phyloP scores from a whole-genome alignment of 2,329 filamentous ascomycete genomes.

The Aaosphaeria arxii region DNA sequence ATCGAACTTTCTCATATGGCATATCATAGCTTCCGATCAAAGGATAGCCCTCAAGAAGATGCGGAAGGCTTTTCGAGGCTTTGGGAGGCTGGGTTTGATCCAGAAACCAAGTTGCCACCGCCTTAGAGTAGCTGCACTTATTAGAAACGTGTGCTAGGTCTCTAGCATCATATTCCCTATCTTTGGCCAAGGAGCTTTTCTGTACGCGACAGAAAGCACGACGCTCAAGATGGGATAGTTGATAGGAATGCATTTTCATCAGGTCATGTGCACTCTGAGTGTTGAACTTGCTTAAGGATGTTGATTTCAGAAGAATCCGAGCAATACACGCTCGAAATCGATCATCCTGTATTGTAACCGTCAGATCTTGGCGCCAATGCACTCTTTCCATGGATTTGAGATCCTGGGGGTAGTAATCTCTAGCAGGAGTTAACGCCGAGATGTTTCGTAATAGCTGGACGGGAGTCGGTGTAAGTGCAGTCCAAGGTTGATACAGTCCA shows the following conservation, averaged over 20 bases:
- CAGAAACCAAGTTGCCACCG: too few relatives aligned
- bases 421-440: conserved; percentile 35
- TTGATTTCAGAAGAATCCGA: not conserved
- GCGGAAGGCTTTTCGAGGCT: conserved; percentile 4
- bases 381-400: conserved; percentile 27
- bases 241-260: too few relatives aligned
- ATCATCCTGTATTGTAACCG: conserved; percentile 30
- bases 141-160: too few relatives aligned
- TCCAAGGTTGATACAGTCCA: conserved; percentile 45
- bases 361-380: conserved; percentile 24
- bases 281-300: too few relatives aligned
- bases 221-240: too few relatives aligned
- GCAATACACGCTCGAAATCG: conserved; percentile 15
- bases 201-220: too few relatives aligned
- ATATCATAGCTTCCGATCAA: conserved; percentile 40
- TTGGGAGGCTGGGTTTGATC: too few relatives aligned
- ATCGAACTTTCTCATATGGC: conserved; percentile 26
- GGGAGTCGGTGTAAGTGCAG: conserved; percentile 4
- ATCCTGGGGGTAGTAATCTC: conserved; percentile 28
- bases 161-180: too few relatives aligned
- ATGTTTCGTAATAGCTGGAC: conserved; percentile 16
- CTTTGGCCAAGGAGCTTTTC: too few relatives aligned
- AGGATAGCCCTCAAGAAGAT: conserved; percentile 29
- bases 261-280: too few relatives aligned
- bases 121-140: too few relatives aligned